Percentiles rank a stretch among this genome's conserved stretches.
Conservation (phyloP, 2,329 filamentous ascomycete genomes). For the Aureobasidium sp. region DNA sequence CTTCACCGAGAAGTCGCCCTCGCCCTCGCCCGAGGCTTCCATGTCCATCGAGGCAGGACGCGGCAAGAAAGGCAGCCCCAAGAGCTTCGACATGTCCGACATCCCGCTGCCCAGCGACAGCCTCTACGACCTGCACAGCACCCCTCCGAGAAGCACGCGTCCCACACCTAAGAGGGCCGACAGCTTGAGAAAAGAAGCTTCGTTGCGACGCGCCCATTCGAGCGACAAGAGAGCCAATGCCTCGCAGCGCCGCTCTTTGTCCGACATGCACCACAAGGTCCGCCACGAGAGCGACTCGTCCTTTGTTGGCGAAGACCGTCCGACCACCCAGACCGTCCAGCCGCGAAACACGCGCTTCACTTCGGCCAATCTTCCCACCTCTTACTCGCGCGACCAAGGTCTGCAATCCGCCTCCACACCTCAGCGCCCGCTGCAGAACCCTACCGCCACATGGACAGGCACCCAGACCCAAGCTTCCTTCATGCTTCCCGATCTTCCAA, state of each 20-base stretch:
- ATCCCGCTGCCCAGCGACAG: constrained; percentile 44
- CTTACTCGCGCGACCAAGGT: constrained; percentile 6
- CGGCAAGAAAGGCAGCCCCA: constrained; percentile 37
- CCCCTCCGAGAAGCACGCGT: constrained; percentile 31
- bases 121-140: constrained; percentile 39
- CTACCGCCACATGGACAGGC: constrained; percentile 33
- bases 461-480: constrained; percentile 53
- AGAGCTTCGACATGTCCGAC: constrained; percentile 42
- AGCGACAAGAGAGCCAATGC: constrained; percentile 21
- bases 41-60: constrained; percentile 52
- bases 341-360: constrained; percentile 52
- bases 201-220: constrained; percentile 37
- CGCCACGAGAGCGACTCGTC: constrained; percentile 48
- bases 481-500: constrained; percentile 53
- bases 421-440: constrained; percentile 22
- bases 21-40: background rate
- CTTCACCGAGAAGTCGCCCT: constrained; percentile 7
- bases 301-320: constrained; percentile 44
- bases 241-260: constrained; percentile 42
- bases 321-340: constrained; percentile 34
- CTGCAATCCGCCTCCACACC: constrained; percentile 20
- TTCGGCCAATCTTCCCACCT: constrained; percentile 16
- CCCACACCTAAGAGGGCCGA: constrained; percentile 26
- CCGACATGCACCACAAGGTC: constrained; percentile 50
- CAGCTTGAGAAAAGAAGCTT: constrained; percentile 39